phyloP scores from a whole-genome alignment of 2,329 filamentous ascomycete genomes.

The Paecilomyces formosus region DNA sequence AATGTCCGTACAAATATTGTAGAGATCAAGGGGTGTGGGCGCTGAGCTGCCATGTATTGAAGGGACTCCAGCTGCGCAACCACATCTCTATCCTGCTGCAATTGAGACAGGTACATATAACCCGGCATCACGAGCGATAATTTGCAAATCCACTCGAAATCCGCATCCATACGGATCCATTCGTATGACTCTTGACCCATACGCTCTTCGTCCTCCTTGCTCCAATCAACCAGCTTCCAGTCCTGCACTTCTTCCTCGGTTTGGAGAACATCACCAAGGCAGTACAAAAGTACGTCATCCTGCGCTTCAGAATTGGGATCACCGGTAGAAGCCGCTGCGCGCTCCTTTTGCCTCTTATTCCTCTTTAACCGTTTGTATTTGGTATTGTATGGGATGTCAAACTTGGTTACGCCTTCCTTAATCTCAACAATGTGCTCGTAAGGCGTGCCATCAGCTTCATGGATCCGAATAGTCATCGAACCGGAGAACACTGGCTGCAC shows the following conservation, averaged over 20 bases:
- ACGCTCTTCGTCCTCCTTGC: constrained; percentile 73
- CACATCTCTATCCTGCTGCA: constrained; percentile 94
- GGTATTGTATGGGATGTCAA: constrained; percentile 97
- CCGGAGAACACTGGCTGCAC: constrained; percentile 81
- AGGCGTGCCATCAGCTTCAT: constrained; percentile 94
- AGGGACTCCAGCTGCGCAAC: constrained; percentile 75
- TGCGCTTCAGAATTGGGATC: constrained; percentile 59
- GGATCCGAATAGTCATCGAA: constrained; percentile 94
- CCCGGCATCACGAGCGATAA: constrained; percentile 76
- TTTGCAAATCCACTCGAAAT: constrained; percentile 95
- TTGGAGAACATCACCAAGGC: constrained; percentile 83
- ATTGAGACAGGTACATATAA: constrained; percentile 96
- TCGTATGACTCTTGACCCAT: constrained; percentile 98
- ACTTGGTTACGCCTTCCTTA: constrained; percentile 73
- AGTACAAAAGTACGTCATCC: constrained; percentile 81
- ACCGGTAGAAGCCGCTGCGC: constrained; percentile 56
- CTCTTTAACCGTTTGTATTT: constrained; percentile 97
- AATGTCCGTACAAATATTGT: constrained; percentile 84
- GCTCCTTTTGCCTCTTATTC: constrained; percentile 74
- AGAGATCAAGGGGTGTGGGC: constrained; percentile 72
- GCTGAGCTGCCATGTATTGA: constrained; percentile 61
- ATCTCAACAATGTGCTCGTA: constrained; percentile 98
- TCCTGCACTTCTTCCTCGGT: constrained; percentile 70
- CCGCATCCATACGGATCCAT: constrained; percentile 96
- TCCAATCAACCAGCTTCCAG: constrained; percentile 86